Evolutionary conservation across 23 red algal species (phyloP).

Genomic region (Gracilaria domingensis): DNA sequence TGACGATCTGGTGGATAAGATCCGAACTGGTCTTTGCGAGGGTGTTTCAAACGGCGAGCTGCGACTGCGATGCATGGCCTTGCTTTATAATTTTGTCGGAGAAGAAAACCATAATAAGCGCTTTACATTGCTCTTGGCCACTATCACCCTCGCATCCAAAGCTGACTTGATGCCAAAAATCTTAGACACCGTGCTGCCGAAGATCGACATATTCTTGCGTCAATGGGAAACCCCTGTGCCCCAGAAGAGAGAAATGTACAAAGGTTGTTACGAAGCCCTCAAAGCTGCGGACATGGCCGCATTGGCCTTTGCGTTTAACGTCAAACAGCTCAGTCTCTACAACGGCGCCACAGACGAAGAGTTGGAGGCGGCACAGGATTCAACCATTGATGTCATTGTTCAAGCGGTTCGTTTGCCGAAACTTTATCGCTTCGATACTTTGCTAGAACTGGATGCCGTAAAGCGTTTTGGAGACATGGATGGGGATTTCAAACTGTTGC

Average conservation of each 20-base stretch:
- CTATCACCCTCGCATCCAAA: constrained; percentile 52
- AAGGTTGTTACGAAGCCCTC: constrained; percentile 68
- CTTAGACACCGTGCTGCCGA: constrained; percentile 59
- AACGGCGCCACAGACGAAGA: constrained; percentile 61
- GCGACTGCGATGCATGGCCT: constrained; percentile 67
- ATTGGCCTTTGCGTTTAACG: constrained; percentile 76
- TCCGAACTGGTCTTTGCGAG: constrained; percentile 45
- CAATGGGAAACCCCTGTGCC: constrained; percentile 51
- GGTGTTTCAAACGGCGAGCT: constrained; percentile 50
- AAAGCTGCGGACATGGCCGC: constrained; percentile 43
- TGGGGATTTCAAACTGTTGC: constrained; percentile 55
- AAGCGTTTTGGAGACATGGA: constrained; percentile 56
- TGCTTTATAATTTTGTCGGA: constrained; percentile 78
- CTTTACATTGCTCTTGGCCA: constrained; percentile 54
- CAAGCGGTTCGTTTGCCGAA: constrained; percentile 74
- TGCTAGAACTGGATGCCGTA: constrained; percentile 82
- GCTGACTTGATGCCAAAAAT: constrained; percentile 50
- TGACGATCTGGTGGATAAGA: constrained; percentile 42
- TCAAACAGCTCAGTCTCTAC: constrained; percentile 71
- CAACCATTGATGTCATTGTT: constrained; percentile 67
- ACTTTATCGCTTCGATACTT: constrained; percentile 86
- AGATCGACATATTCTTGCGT: constrained; percentile 58
- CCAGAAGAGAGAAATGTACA: constrained; percentile 69
- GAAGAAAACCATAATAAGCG: constrained; percentile 56
- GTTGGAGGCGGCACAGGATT: constrained; percentile 24